Evolutionary conservation across 1,139 yeast species (phyloP).

Genomic region (Magnusiomyces fungicola): DNA sequence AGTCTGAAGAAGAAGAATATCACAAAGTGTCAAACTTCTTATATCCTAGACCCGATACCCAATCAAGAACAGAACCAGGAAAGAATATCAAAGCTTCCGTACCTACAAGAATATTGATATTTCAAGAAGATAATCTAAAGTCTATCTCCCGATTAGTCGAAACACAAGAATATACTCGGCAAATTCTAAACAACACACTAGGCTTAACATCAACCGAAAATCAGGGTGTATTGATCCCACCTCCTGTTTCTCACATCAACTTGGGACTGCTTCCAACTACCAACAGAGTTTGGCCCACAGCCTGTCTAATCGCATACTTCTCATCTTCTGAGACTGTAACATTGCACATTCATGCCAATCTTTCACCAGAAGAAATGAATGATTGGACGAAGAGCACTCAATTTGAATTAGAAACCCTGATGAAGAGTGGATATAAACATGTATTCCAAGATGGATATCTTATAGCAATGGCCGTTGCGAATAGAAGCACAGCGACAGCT

Average conservation of each 20-base stretch:
- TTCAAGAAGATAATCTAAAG: not conserved
- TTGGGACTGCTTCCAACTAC: conserved; percentile 74
- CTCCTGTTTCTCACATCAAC: conserved; percentile 55
- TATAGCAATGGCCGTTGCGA: not conserved
- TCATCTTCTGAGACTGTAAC: conserved; percentile 15
- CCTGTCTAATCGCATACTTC: conserved; percentile 27
- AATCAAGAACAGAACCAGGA: not conserved
- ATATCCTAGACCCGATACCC: not conserved
- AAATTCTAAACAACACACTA: not conserved
- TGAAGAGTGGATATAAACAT: not conserved
- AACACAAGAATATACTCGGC: not conserved
- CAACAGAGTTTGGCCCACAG: conserved; percentile 49
- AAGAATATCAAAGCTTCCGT: not conserved
- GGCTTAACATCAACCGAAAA: too few species aligned
- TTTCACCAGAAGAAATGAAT: conserved; percentile 41
- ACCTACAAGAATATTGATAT: not conserved
- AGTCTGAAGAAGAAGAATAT: not conserved
- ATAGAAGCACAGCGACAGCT: conserved; percentile 8
- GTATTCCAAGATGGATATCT: not conserved
- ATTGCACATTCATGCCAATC: conserved; percentile 74
- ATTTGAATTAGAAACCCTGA: not conserved
- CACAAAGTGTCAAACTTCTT: not conserved
- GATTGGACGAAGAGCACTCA: conserved; percentile 25
- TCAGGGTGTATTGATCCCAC: too few species aligned
- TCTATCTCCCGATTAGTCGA: not conserved